Base-by-base conservation (phyloP, 2,329 filamentous ascomycete species). In the Trichophyton rubrum region DNA sequence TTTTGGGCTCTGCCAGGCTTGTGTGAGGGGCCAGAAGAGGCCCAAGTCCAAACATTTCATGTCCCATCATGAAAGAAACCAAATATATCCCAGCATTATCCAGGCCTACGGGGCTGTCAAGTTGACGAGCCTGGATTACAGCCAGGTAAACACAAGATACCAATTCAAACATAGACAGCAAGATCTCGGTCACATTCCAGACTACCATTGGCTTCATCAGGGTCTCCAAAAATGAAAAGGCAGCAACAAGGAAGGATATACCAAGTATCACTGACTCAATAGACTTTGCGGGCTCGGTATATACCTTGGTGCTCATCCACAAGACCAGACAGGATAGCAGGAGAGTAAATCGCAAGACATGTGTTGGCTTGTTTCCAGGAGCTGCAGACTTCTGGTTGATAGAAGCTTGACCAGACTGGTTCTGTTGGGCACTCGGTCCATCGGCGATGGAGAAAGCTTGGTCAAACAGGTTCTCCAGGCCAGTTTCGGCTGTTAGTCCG, bases 391-490 rank as follows among this genome's bases (percentile, higher is more conserved):
- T 35, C 11, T 22, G 33, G 15, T 7, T 60, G 9, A 43, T 47
- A 17, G 47, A 49, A 33, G 59, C 13, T 5, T 59, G 40, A 11
- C 4, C n/a, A 38, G 62, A 61, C 40, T 47, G 47, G 41, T 56
- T 57, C 67, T 53, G 70, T 68, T 13, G 70, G 62, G 56, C 67
- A 66, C 60, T 71, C 68, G 66, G 73, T 24, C 67, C 62, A 56
- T 71, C 68, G 35, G 62, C 62, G n/a, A 74, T 65, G 43, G 70
- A 75, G 60, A 79, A 79, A 3, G 76, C 71, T 30, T 69, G 69
- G 56, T 77, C 74, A 66, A 79, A 78, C 24, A 79, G 65, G 45
- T 67, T 72, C 65, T 79, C 77, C 9, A 79, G 65, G 6, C 77
- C 77, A 27, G 77, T 79, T 27, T 76, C 74, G 20, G 71, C 69